Evolutionary conservation across 2,329 filamentous ascomycete genomes (phyloP), one percentile per base, ranked within the genome.

Genomic region (Colletotrichum aenigma): DNA sequence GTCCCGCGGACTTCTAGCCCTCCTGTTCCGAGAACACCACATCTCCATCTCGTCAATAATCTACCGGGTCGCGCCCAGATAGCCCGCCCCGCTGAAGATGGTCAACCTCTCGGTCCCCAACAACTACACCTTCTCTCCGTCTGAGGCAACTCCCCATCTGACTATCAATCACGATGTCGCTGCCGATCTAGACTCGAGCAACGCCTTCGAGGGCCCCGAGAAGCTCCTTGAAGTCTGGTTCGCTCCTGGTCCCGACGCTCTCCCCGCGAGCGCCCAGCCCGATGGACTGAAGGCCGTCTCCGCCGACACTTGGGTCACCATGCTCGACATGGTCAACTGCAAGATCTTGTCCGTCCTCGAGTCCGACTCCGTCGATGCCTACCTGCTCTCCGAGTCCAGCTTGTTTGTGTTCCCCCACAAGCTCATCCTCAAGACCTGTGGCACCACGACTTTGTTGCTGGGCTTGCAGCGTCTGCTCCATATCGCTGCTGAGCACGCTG

Each of bases 351-450:
- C 97, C 6, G 94, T 98, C 77, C 92, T 99, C 78, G 93, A 96
- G 83, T 98, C 96, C 28, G 96, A 98, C 78, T 93, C 96, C 83
- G 94, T 98, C 80, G 97, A 99, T 83, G 96, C 97, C 78, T 99
- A 99, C 84, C 92, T 99, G 8, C 90, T 99, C 71, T 99, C 97
- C 78, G 97, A 99, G 87, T 98, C 97, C 55, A 98, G 97, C 94
- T 98, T 99, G 96, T 99, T 99, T 84, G 95, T 99, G 80, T 99
- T 98, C 86, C 96, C 96, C n/a, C 97, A 99, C 91, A 99, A 99
- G 90, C 91, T 99, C 78, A 98, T 99, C 76, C 89, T 99, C 79
- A 99, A 99, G 91, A 99, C 97, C 9, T 99, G 97, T 82, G 97
- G 97, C 76, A 99, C 97, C 28, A 99, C 97, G 16, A 99, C 97